Conservation (phyloP, 2,329 filamentous ascomycete genomes). For the Colletotrichum filicis region DNA sequence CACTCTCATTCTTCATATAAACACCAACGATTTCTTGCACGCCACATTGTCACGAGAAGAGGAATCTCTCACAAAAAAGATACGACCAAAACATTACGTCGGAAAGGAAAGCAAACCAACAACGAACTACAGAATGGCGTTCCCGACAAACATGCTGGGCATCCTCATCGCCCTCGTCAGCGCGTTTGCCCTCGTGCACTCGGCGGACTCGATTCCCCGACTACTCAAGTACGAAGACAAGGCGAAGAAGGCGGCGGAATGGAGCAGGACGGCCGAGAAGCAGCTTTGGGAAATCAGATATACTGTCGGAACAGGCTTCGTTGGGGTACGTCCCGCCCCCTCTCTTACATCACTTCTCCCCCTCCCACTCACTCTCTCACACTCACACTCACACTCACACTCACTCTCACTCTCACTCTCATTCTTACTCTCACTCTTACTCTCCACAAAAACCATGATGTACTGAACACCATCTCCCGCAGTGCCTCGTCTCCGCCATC, state of each 20-base stretch:
- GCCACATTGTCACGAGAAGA: background rate
- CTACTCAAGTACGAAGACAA: constrained; percentile 43
- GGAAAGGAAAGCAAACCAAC: too few relatives aligned
- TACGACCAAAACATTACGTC: too few relatives aligned
- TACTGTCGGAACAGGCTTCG: constrained; percentile 42
- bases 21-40: background rate
- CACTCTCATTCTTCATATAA: background rate
- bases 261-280: constrained; percentile 42
- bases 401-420: background rate
- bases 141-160: constrained; percentile 31
- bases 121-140: constrained; percentile 26
- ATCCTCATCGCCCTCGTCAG: constrained; percentile 37
- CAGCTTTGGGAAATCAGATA: constrained; percentile 42
- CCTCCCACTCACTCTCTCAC: too few relatives aligned
- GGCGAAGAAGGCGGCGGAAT: constrained; percentile 43
- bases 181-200: constrained; percentile 38
- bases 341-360: background rate
- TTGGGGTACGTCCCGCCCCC: constrained; percentile 35
- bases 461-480: too few relatives aligned
- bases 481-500: constrained; percentile 38
- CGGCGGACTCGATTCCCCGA: constrained; percentile 41
- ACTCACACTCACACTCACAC: background rate
- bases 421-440: background rate
- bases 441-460: too few relatives aligned
- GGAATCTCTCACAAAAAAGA: too few relatives aligned